These are phyloP conservation scores for Phytophthora sojae DNA, from an alignment of 352 stramenopile genomes.

Conservation along the genomic window DNA sequence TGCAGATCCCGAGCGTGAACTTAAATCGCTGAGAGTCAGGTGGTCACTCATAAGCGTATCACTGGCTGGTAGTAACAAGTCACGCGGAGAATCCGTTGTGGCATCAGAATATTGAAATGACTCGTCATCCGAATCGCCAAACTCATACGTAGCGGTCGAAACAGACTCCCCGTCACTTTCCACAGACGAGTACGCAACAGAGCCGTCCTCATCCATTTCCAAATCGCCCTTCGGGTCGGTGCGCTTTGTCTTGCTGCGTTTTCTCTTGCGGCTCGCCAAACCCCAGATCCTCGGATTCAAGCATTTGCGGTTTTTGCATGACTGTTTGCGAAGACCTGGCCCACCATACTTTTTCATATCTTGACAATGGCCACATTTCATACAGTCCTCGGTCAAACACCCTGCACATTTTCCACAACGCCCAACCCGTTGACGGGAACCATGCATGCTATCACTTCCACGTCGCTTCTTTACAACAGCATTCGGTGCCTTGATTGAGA, in stretches of 20 bases:
- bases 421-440: slow-evolving; percentile 73
- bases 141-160: slow-evolving; percentile 32
- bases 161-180: slow-evolving; percentile 67
- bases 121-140: slow-evolving; percentile 34
- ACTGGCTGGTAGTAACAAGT: slow-evolving; percentile 45
- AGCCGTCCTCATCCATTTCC: slow-evolving; percentile 54
- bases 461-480: slow-evolving; percentile 44
- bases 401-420: slow-evolving; percentile 82
- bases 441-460: slow-evolving; percentile 38
- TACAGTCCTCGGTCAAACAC: slow-evolving; percentile 84
- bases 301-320: slow-evolving; percentile 89
- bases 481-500: slow-evolving; percentile 31
- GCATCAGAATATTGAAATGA: slow-evolving; percentile 43
- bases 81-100: slow-evolving; percentile 41
- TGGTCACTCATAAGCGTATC: slow-evolving; percentile 49
- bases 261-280: slow-evolving; percentile 50
- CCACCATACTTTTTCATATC: slow-evolving; percentile 93
- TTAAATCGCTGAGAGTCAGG: slow-evolving; percentile 46
- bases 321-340: slow-evolving; percentile 87
- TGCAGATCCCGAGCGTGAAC: slow-evolving; percentile 41
- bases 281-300: slow-evolving; percentile 76
- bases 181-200: slow-evolving; percentile 55
- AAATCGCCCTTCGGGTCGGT: slow-evolving; percentile 43
- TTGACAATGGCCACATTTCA: slow-evolving; percentile 88
- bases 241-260: slow-evolving; percentile 38